A percentile compares a stretch with the other conserved stretches of the same genome.
Conservation (phyloP, 2,329 filamentous ascomycete genomes). For the Sclerotinia trifoliorum region DNA sequence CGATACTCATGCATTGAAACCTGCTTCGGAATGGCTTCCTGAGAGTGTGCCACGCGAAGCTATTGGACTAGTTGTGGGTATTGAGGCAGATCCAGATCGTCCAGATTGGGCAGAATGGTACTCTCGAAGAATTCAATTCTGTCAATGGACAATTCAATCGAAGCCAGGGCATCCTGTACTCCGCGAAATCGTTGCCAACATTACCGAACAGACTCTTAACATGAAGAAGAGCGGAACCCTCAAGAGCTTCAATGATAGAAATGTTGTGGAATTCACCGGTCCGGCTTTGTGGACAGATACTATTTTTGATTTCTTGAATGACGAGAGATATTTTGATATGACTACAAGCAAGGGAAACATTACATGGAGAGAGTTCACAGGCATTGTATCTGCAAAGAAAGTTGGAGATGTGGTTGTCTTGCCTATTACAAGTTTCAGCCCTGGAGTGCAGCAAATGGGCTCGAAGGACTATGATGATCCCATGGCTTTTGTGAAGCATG, state of each 20-base stretch:
- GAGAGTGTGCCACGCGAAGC: conserved; percentile 69
- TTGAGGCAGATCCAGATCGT: conserved; percentile 93
- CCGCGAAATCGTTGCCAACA: conserved; percentile 79
- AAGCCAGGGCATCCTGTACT: conserved; percentile 94
- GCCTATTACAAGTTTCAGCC: conserved; percentile 96
- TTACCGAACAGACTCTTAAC: conserved; percentile 77
- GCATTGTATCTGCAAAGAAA: conserved; percentile 78
- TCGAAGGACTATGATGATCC: conserved; percentile 84
- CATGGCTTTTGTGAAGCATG: conserved; percentile 96
- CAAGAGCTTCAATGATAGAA: conserved; percentile 56
- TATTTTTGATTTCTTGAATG: conserved; percentile 92
- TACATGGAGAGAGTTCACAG: conserved; percentile 84
- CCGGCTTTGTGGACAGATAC: conserved; percentile 92
- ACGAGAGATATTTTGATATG: conserved; percentile 84
- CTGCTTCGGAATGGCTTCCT: conserved; percentile 86
- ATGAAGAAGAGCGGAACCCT: conserved; percentile 69
- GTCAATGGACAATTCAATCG: conserved; percentile 97
- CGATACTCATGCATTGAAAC: conserved; percentile 81
- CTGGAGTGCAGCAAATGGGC: conserved; percentile 90
- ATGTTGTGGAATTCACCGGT: conserved; percentile 90
- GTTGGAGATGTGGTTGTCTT: conserved; percentile 91
- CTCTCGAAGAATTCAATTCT: conserved; percentile 93
- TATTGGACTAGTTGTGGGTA: conserved; percentile 86
- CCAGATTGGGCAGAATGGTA: conserved; percentile 95
- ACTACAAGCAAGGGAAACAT: conserved; percentile 65